Evolutionary conservation across 2,329 filamentous ascomycete genomes (phyloP), one percentile per base, ranked within the genome.

Genomic region (Ceratocystis colombiana): DNA sequence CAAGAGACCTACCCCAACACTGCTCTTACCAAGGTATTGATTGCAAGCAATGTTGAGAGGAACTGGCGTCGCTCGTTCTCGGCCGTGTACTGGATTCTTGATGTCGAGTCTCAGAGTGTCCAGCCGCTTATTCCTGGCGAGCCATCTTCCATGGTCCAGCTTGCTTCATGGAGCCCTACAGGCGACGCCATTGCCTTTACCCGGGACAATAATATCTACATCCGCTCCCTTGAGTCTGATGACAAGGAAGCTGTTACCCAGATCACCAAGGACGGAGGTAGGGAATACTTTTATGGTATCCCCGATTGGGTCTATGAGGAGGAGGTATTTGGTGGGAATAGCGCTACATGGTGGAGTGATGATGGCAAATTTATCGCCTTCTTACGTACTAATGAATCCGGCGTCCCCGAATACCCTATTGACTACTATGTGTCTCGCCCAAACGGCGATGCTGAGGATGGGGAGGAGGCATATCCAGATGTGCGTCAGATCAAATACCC

Each of bases 291-390:
- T 76, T 96, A 99, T 72, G 94, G 94, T 20, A 85, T 96, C 22
- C 94, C 94, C 0, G 95, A 99, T 74, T 99, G 94, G 94, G 94
- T 97, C 0, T 96, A 96, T 72, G 90, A 95, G 73, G 80, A 82
- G 71, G 77, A 79, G 66, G 77, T 79, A 2, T 89, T 97, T 69
- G 75, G 79, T 15, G 87, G 84, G 1, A 88, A 89, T 71, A 90
- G 84, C 68, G 93, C 89, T 4, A 95, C 92, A 0, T 99, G 95
- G 94, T 99, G 92, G 92, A 93, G 90, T 44, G 82, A 87, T 45
- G 90, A 95, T 73, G 94, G 92, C 64, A 88, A 90, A 71, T 96
- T 89, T 73, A 77, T 99, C 67, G 90, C 94, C 25, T 99, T 96
- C 74, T 78, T 99, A 68, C 87, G 91, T 37, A 99, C 94, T 5